Conservation (phyloP, 257 asterid genomes). For the Buddleja alternifolia region DNA sequence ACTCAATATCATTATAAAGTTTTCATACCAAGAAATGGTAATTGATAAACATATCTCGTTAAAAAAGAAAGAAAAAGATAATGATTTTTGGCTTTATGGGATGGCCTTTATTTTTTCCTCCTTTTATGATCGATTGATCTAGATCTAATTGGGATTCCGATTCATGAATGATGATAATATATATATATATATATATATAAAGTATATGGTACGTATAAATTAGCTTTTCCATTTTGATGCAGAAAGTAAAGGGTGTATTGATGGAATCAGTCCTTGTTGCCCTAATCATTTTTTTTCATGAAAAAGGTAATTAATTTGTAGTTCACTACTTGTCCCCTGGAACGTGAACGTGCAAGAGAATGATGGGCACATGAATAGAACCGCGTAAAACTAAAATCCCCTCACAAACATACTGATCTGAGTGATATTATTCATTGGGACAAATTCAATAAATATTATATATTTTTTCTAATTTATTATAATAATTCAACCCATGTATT, state of each 20-base stretch:
- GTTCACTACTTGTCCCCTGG: background rate
- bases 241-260: too few relatives aligned
- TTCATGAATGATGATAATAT: background rate
- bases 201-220: background rate
- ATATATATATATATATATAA: background rate
- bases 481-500: too few relatives aligned
- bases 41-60: background rate
- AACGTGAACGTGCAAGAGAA: background rate
- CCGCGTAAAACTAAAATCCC: too few relatives aligned
- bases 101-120: background rate
- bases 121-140: background rate
- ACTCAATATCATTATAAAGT: background rate
- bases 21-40: background rate
- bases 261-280: conserved; percentile 5
- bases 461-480: too few relatives aligned
- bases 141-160: background rate
- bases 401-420: too few relatives aligned
- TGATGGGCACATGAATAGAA: background rate
- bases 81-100: conserved; percentile 3
- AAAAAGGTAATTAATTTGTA: background rate
- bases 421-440: too few relatives aligned
- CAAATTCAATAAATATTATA: too few relatives aligned
- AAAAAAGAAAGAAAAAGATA: too few relatives aligned
- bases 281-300: background rate
- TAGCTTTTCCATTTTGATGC: background rate